phyloP scores from a whole-genome alignment of 2,329 filamentous ascomycete species.

The Raffaelea ambrosiae region DNA sequence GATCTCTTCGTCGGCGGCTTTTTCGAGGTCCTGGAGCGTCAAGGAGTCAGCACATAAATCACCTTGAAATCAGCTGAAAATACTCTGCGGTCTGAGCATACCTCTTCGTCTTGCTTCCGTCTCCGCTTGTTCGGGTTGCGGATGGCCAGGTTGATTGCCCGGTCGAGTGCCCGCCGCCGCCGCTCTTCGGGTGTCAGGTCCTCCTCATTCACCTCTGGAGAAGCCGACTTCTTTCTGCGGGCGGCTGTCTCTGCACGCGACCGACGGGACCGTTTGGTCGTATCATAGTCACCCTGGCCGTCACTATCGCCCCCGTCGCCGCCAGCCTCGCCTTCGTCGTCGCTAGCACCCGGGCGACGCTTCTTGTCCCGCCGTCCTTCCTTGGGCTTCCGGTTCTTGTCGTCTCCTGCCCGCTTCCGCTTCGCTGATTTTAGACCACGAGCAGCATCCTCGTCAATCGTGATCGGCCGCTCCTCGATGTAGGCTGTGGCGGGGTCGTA shows the following conservation, averaged over 20 bases:
- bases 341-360: constrained; percentile 39
- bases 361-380: constrained; percentile 65
- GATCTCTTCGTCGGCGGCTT: constrained; percentile 83
- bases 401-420: constrained; percentile 49
- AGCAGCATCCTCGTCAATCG: constrained; percentile 58
- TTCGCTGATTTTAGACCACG: constrained; percentile 57
- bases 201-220: constrained; percentile 62
- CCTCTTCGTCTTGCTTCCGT: constrained; percentile 80
- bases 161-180: constrained; percentile 73
- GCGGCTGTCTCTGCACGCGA: constrained; percentile 34
- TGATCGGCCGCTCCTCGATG: constrained; percentile 54
- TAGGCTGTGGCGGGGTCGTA: constrained; percentile 58
- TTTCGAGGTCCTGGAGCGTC: constrained; percentile 65
- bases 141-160: constrained; percentile 78
- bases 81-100: constrained; percentile 32
- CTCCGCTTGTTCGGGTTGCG: constrained; percentile 70
- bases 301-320: constrained; percentile 32
- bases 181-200: constrained; percentile 76
- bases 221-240: constrained; percentile 31
- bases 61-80: neutral
- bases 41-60: neutral
- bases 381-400: constrained; percentile 58
- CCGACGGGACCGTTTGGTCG: constrained; percentile 15
- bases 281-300: constrained; percentile 16
- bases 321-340: constrained; percentile 29